phyloP scores from a whole-genome alignment of 495 filamentous ascomycete genomes.

The Barbatosphaeria neglecta region DNA sequence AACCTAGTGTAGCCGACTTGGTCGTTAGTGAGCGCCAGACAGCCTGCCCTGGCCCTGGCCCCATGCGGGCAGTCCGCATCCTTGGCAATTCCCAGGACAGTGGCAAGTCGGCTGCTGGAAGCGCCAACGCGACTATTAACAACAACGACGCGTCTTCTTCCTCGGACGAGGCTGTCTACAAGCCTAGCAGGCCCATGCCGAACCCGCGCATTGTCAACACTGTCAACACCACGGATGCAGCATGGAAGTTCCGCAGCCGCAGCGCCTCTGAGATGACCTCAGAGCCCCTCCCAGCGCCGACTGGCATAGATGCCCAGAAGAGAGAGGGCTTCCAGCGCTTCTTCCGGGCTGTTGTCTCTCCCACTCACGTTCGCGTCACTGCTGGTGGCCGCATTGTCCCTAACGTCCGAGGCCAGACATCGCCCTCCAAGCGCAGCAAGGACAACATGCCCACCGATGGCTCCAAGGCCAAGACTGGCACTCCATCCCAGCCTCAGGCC shows the following conservation, averaged over 20 bases:
- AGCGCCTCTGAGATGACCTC: slow-evolving; percentile 19
- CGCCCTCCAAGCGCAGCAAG: slow-evolving; percentile 29
- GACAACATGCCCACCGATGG: slow-evolving; percentile 15
- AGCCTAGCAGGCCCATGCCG: background rate
- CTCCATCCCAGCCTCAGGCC: slow-evolving; percentile 8
- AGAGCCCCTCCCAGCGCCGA: slow-evolving; percentile 36
- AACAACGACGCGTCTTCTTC: background rate
- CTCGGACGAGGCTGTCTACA: slow-evolving; percentile 1
- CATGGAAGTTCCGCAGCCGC: slow-evolving; percentile 33
- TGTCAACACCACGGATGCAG: slow-evolving; percentile 6
- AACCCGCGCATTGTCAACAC: slow-evolving; percentile 2
- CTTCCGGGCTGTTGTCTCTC: slow-evolving; percentile 43
- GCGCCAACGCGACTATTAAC: too few relatives aligned
- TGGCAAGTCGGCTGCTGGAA: too few relatives aligned
- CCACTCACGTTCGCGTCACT: slow-evolving; percentile 44
- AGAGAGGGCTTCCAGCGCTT: slow-evolving; percentile 44
- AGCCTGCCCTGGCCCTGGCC: too few relatives aligned
- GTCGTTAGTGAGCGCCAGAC: too few relatives aligned
- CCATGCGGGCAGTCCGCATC: too few relatives aligned
- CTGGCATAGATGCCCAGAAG: slow-evolving; percentile 30
- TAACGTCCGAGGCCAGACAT: slow-evolving; percentile 36
- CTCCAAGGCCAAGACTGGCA: slow-evolving; percentile 5
- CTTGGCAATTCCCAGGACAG: too few relatives aligned
- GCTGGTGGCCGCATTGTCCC: slow-evolving; percentile 45
- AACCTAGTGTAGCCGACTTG: too few relatives aligned